A percentile compares a stretch with the other conserved stretches of the same genome.
Evolutionary conservation across 2,329 filamentous ascomycete species (phyloP).

Genomic region (Trichoderma aggressivum): DNA sequence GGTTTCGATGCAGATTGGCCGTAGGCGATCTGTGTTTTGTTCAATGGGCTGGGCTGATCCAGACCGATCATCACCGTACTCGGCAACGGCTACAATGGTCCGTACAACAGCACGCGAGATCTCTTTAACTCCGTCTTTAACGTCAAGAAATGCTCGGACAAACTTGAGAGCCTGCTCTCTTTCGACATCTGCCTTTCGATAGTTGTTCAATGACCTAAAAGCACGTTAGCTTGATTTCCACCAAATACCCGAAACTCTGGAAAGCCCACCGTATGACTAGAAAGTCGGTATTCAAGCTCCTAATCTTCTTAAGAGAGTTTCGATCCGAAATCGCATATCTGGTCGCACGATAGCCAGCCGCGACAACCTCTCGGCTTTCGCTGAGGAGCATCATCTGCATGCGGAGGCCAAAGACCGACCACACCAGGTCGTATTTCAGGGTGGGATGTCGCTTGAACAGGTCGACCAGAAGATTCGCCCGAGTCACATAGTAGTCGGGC

Average conservation of each 20-base stretch:
- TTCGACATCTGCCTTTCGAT: slow-evolving; percentile 94
- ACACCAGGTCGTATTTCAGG: slow-evolving; percentile 93
- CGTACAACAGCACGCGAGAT: slow-evolving; percentile 83
- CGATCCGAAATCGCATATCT: slow-evolving; percentile 93
- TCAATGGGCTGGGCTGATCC: slow-evolving; percentile 65
- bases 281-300: slow-evolving; percentile 84
- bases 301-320: slow-evolving; percentile 82
- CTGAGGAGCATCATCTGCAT: slow-evolving; percentile 96
- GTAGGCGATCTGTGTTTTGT: slow-evolving; percentile 77
- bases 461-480: slow-evolving; percentile 89
- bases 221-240: background rate
- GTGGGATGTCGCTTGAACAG: slow-evolving; percentile 92
- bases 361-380: slow-evolving; percentile 92
- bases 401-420: slow-evolving; percentile 88
- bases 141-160: slow-evolving; percentile 88
- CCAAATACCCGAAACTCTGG: background rate
- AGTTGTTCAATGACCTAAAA: slow-evolving; percentile 77
- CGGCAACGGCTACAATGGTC: slow-evolving; percentile 86
- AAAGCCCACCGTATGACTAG: slow-evolving; percentile 63
- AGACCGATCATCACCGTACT: slow-evolving; percentile 83
- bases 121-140: slow-evolving; percentile 87
- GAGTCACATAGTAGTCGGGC: slow-evolving; percentile 91
- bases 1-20: slow-evolving; percentile 89
- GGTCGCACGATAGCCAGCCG: slow-evolving; percentile 88
- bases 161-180: slow-evolving; percentile 97